Percentiles rank a stretch among this genome's conserved stretches.
Conservation (phyloP, 441 rosid genomes). For the Codiaeum variegatum region DNA sequence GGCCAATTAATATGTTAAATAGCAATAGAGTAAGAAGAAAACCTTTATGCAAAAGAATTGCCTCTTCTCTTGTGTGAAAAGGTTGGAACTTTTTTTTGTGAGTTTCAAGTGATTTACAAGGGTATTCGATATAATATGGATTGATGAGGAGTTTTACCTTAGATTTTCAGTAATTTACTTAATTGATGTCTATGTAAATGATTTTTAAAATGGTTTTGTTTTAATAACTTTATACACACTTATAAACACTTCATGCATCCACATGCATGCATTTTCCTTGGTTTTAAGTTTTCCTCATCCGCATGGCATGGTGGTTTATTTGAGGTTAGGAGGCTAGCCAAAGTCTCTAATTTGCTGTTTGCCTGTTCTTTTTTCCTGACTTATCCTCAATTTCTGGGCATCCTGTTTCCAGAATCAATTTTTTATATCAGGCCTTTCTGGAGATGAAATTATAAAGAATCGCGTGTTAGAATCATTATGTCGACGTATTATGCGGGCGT, state of each 20-base stretch:
- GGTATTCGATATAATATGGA: not conserved
- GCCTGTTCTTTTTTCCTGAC: constrained; percentile 37
- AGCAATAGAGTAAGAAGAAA: not conserved
- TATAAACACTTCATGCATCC: not conserved
- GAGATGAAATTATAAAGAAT: constrained; percentile 77
- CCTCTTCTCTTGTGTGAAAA: not conserved
- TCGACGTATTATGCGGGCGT: constrained; percentile 75
- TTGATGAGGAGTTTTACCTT: not conserved
- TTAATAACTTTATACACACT: not conserved
- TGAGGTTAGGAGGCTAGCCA: constrained; percentile 18
- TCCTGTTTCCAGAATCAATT: constrained; percentile 89
- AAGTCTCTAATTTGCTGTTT: constrained; percentile 18
- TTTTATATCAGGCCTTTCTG: constrained; percentile 98
- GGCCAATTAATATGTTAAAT: not conserved
- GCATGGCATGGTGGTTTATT: not conserved
- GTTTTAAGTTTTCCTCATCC: not conserved
- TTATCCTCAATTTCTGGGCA: constrained; percentile 36
- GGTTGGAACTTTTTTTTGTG: not conserved
- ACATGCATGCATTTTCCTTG: not conserved
- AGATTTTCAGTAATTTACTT: not conserved
- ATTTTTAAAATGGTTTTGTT: not conserved
- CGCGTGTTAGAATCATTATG: constrained; percentile 88
- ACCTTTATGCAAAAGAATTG: not conserved
- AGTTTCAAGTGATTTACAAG: not conserved
- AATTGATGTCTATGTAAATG: not conserved